phyloP scores from a whole-genome alignment of 169 alveolate species.

The Eimeria praecox region DNA sequence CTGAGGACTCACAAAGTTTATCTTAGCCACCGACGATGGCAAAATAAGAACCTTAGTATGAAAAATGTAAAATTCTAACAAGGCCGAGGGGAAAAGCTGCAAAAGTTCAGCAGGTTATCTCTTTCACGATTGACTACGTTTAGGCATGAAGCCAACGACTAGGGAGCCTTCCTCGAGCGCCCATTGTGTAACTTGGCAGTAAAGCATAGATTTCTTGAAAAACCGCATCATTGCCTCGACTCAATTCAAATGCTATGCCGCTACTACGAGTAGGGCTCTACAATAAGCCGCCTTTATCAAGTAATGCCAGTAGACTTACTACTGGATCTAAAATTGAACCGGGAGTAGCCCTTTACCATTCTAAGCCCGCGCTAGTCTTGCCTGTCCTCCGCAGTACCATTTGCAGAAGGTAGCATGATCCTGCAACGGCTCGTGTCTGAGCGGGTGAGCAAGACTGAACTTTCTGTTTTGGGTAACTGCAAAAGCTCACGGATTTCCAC shows the following conservation, averaged over 20 bases:
- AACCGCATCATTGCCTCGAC: not conserved
- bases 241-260: not conserved
- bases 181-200: not conserved
- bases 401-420: not conserved
- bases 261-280: not conserved
- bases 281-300: not conserved
- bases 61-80: not conserved
- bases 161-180: not conserved
- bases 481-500: slow-evolving; percentile 59
- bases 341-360: not conserved
- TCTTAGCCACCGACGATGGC: not conserved
- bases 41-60: not conserved
- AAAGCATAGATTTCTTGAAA: not conserved
- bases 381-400: not conserved
- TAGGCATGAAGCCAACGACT: not conserved
- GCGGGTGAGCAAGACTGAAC: not conserved
- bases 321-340: not conserved
- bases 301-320: not conserved
- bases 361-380: not conserved
- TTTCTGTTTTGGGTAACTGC: slow-evolving; percentile 25
- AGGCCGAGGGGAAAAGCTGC: not conserved
- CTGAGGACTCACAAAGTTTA: not conserved
- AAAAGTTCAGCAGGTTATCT: not conserved
- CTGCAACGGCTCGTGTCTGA: not conserved
- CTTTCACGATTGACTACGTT: not conserved